A percentile compares a stretch with the other conserved stretches of the same genome.
These are phyloP conservation scores for Aspergillus terreus DNA, from an alignment of 2,329 filamentous ascomycete species.

Conservation along the genomic window DNA sequence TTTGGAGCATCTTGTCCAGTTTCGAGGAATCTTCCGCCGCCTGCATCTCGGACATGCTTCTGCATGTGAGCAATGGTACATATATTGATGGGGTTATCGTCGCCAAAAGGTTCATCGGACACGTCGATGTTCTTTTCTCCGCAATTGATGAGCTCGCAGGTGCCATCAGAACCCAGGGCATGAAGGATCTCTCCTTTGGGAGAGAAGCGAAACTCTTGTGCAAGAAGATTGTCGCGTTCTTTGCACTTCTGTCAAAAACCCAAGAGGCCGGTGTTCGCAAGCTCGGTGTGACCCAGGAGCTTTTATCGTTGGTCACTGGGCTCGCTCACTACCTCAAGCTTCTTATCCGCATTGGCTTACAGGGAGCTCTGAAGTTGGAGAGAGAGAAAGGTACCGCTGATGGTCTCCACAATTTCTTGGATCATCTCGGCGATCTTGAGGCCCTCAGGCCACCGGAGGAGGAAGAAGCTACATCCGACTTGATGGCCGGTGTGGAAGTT, in stretches of 20 bases:
- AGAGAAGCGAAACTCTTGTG: constrained; percentile 98
- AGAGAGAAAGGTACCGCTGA: constrained; percentile 71
- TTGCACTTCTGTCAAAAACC: constrained; percentile 88
- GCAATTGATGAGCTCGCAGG: constrained; percentile 82
- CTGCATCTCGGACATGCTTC: constrained; percentile 97
- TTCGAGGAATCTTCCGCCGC: constrained; percentile 98
- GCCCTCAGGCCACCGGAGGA: constrained; percentile 59
- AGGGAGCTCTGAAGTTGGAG: constrained; percentile 87
- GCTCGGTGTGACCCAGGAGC: constrained; percentile 91
- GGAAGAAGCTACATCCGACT: constrained; percentile 62
- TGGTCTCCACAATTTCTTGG: constrained; percentile 77
- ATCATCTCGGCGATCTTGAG: constrained; percentile 81
- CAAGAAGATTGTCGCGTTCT: constrained; percentile 99
- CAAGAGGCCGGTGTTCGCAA: constrained; percentile 88
- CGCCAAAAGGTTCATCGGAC: constrained; percentile 92
- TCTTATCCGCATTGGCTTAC: constrained; percentile 92
- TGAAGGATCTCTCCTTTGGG: constrained; percentile 85
- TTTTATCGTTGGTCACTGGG: constrained; percentile 95
- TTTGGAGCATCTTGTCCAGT: constrained; percentile 95
- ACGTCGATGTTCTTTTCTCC: constrained; percentile 88
- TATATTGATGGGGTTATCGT: constrained; percentile 94
- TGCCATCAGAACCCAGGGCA: constrained; percentile 63
- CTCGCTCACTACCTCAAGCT: constrained; percentile 97
- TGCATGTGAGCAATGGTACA: constrained; percentile 96
- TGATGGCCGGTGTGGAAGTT: constrained; percentile 61